Base-by-base conservation (phyloP, 495 filamentous ascomycete genomes). In the Extremus antarcticus region DNA sequence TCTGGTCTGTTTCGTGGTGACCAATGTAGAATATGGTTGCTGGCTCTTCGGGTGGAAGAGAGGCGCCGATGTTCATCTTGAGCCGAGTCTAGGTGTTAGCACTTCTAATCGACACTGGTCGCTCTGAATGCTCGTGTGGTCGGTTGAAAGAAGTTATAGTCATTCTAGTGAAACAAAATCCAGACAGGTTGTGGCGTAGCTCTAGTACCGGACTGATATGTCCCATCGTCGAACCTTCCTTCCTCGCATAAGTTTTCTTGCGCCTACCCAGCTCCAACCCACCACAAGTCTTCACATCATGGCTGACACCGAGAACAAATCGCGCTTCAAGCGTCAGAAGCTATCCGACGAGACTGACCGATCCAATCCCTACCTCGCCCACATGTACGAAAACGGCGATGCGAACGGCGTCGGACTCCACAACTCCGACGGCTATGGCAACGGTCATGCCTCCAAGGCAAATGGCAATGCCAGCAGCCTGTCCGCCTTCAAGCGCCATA, bases 331-430 rank as follows among this genome's bases (percentile, higher is more conserved):
- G 62, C 68, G 74, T 20, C 65, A 68, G 43, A 74, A 74, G 56
- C 73, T 72, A 43, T 67, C 68, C 17, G 64, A 65, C 38, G 74
- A 70, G 25, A 71, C 71, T 35, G 77, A 79, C 51, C 75, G 74
- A 56, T 64, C 72, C 52, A 97, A 96, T 64, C 86, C 86, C 1
- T 97, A 99, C 69, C 80, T 97, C 48, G 88, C 90, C 48, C 94
- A 99, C 65, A 86, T 86, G 79, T 85, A 89, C 68, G 74, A 86
- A 43, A 65, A 70, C 13, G 56, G 50, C 22, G 45, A 49, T 19
- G 8, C n/a, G 21, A 43, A 57, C 29, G 53, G 54, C 38, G 40
- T 40, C 23, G 56, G 64, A 43, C 63, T 69, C 19, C 63, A n/a
- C 51, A 2, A 49, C 9, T 29, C 50, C 55, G 75, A 79, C 54